Base-by-base conservation (phyloP, 2,329 filamentous ascomycete genomes). In the Hypoxylon sp. region DNA sequence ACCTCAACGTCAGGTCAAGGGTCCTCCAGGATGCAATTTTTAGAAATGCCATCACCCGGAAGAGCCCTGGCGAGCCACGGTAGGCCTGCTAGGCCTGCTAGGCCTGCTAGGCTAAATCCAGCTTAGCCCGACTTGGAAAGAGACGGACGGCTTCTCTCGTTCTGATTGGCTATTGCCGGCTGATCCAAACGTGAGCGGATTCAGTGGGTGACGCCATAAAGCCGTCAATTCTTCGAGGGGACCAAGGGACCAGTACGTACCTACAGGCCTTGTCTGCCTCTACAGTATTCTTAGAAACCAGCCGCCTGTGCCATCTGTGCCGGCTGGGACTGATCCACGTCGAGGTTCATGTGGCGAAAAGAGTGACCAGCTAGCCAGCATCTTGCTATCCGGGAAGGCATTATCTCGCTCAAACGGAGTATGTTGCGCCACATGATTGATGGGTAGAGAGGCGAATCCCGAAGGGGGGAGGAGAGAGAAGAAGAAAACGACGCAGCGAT, bases 21-120 rank as follows among this genome's bases (percentile, higher is more conserved):
- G 46, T 56, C 49, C 42, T 54, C n/a, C n/a, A 45, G 48, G 51
- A 63, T 63, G 40, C 61, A 64, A 35, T 62, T 64, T 64, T 64
- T 64, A 61, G 61, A 61, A 63, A 63, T 40, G 35, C 57, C 33
- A 61, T 61, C 27, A 20, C 35, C 31, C 17, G n/a, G n/a, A n/a
- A 35, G 29, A 33, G 2, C 31, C 31, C 31, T 15, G 31, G 26
- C 26, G 11, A 27, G 11, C 26, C 26, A 27, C 8, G 26, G 26
- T n/a, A n/a, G 3, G 35, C 15, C 55, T 23, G 33, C 58, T 63
- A 54, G 43, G 43, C 49, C n/a, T 48, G n/a, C 31, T 17, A 27
- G 26, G 26, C 9, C n/a, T 18, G 13, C 35, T 38, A 56, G 45
- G 46, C 54, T 49, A 58, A 45, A 55, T 31, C 9, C 2, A 43